phyloP scores from a whole-genome alignment of 1,284 basidiomycete genomes.

The Melampsora larici-populina region DNA sequence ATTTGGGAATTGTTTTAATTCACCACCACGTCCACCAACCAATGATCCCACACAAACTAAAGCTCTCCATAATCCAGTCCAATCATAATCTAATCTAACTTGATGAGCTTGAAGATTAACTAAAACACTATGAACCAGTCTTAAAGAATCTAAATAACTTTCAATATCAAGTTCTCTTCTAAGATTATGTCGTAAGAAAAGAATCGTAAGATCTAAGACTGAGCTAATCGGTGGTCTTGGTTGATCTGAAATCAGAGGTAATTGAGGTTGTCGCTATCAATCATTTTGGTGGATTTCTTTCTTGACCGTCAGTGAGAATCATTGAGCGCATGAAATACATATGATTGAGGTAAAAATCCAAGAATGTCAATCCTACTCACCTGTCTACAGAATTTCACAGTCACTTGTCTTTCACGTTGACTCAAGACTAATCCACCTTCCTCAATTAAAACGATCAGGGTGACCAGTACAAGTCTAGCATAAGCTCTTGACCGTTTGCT shows the following conservation, averaged over 20 bases:
- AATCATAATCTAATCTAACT: slow-evolving; percentile 45
- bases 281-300: neutral
- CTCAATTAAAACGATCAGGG: slow-evolving; percentile 49
- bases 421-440: slow-evolving; percentile 48
- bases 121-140: slow-evolving; percentile 24
- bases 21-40: slow-evolving; percentile 44
- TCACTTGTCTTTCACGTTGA: slow-evolving; percentile 26
- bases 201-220: slow-evolving; percentile 48
- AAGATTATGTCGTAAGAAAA: slow-evolving; percentile 48
- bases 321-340: neutral
- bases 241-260: slow-evolving; percentile 34
- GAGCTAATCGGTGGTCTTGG: slow-evolving; percentile 42
- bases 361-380: slow-evolving; percentile 40
- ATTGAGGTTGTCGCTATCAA: slow-evolving; percentile 23
- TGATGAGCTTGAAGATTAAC: slow-evolving; percentile 36
- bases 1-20: slow-evolving; percentile 39
- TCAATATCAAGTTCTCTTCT: slow-evolving; percentile 47
- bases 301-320: neutral
- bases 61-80: slow-evolving; percentile 47
- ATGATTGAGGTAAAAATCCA: neutral
- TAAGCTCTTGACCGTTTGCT: slow-evolving; percentile 46
- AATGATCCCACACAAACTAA: slow-evolving; percentile 46
- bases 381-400: slow-evolving; percentile 49
- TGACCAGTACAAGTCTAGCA: slow-evolving; percentile 46
- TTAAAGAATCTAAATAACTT: slow-evolving; percentile 32